phyloP scores from a whole-genome alignment of 257 asterid species.

The Ophiorrhiza pumila region DNA sequence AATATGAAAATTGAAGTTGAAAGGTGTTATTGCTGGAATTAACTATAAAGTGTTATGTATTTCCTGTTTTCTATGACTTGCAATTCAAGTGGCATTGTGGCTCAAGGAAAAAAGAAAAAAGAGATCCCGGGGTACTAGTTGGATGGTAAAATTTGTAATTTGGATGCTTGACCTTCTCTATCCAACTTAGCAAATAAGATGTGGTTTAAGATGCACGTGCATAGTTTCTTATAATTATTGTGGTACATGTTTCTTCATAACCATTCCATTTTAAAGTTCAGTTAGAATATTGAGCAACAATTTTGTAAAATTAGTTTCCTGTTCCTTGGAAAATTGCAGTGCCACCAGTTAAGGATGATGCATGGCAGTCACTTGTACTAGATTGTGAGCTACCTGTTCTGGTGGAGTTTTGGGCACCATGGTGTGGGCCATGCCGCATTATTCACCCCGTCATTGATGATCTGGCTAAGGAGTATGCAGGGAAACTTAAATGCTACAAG shows the following conservation, averaged over 20 bases:
- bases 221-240: neutral
- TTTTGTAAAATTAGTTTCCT: slow-evolving; percentile 11
- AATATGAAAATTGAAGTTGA: too few species aligned
- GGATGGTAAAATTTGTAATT: too few species aligned
- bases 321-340: slow-evolving; percentile 46
- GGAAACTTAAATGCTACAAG: slow-evolving; percentile 82
- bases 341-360: slow-evolving; percentile 45
- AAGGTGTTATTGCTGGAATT: neutral
- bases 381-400: slow-evolving; percentile 56
- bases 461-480: slow-evolving; percentile 64
- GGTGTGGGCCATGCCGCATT: slow-evolving; percentile 99
- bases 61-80: neutral
- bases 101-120: neutral
- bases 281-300: neutral
- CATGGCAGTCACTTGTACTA: slow-evolving; percentile 63
- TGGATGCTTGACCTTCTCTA: neutral
- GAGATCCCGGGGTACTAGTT: neutral
- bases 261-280: neutral
- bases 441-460: slow-evolving; percentile 80
- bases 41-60: neutral
- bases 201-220: neutral
- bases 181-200: neutral
- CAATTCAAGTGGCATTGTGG: neutral
- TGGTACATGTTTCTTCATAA: neutral
- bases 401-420: slow-evolving; percentile 98